Evolutionary conservation across 2,329 filamentous ascomycete species (phyloP), one percentile per base, ranked within the genome.

Genomic region (Emericellopsis cladophorae): DNA sequence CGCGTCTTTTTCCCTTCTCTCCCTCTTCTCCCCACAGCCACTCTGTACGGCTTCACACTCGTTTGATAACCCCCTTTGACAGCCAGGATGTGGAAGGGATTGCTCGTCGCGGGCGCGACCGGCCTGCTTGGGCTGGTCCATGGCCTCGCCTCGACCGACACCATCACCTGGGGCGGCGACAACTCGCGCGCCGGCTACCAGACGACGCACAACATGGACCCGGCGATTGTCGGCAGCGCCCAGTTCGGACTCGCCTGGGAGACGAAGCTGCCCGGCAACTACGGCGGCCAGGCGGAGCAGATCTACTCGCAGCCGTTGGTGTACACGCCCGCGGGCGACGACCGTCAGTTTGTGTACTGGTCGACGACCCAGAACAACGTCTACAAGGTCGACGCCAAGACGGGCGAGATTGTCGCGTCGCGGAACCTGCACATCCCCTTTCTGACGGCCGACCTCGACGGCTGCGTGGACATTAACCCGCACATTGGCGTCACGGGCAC

Each of bases 151-250:
- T 54, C 52, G n/a, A 72, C 70, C 1, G 70, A 75, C 44, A 74
- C 72, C 42, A 75, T 76, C 45, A 77, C 73, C 23, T 76, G 72
- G 70, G 71, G 72, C 48, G 73, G 73, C 44, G 71, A 74, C 48
- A 74, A 73, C 50, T 64, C 67, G 10, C 58, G 72, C 39, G 52
- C 64, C 11, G 70, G 72, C 23, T 76, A 76, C 51, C 67, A 72
- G 51, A 64, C 60, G 69, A 79, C 75, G 50, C 75, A 80, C 51
- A 79, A 79, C 54, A 72, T 80, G 67, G 73, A 79, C 49, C 76
- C 76, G 1, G 62, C 68, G 12, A 58, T 78, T 8, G 72, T 80
- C 2, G 66, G 61, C 33, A 73, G 70, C 42, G 54, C 66, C 3
- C 64, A 71, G 39, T 79, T 78, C 46, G 70, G 66, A 16, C 67